Base-by-base conservation (phyloP, 495 filamentous ascomycete species). In the Platismatia glauca region DNA sequence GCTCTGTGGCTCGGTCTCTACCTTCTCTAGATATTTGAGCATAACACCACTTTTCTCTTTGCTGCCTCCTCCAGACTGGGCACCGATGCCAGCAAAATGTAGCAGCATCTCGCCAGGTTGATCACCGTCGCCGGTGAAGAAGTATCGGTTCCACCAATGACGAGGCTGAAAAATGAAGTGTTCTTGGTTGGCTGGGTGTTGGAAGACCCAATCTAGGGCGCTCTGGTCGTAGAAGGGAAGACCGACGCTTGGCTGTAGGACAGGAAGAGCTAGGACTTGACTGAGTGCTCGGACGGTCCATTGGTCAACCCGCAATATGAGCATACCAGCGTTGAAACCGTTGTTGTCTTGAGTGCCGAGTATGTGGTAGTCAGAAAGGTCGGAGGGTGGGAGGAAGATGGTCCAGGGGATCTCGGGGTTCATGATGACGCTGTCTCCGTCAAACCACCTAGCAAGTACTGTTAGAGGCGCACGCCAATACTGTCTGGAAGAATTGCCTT, bases 251-350 rank as follows among this genome's bases (percentile, higher is more conserved):
- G 76, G 73, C 41, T 75, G 59, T 68, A 77, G 77, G 57, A 73
- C 69, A 20, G 74, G 76, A 65, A 77, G 78, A 2, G 77, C 70
- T 2, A 83, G 59, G 15, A 76, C 72, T 35, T 74, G 72, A 37
- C 74, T 73, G 58, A 84, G 72, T 20, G 82, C 69, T 27, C 79
- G 70, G 41, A 81, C 73, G 5, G 76, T 73, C 80, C 81, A 83
- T 20, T 69, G 66, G 57, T 72, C 70, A 15, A 61, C 78, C 33
- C 77, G 73, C 52, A 83, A 65, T 4, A 76, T 72, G 62, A 84
- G 82, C 35, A 79, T 75, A 33, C 81, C 81, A 58, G 80, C 81
- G 69, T 84, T 84, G 33, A 83, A 72, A 4, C 81, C 81, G 65
- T 83, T 79, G 71, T 73, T 75, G 72, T 84, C 81, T 59, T 79